phyloP scores from a whole-genome alignment of 257 asterid species.

The Jacaranda mimosifolia region DNA sequence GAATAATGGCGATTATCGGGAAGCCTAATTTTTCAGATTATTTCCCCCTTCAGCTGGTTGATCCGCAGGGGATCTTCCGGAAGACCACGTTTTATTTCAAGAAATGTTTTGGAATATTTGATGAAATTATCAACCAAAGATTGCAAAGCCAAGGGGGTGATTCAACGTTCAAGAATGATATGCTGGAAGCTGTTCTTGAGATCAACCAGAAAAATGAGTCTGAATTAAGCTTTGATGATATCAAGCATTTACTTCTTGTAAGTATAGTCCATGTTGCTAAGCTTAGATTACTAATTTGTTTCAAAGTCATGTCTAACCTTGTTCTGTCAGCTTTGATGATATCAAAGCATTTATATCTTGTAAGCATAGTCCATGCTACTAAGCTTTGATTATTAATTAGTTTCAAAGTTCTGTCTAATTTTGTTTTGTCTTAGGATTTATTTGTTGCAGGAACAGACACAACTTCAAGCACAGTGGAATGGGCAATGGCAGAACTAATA shows the following conservation, averaged over 20 bases:
- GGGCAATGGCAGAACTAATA: no score
- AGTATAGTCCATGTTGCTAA: constrained; percentile 1
- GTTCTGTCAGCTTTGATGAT: no score
- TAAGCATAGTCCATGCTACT: no score
- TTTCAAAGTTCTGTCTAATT: no score
- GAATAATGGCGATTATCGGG: constrained; percentile 48
- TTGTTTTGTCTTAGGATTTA: no score
- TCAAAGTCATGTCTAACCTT: no score
- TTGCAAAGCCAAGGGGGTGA: constrained; percentile 21
- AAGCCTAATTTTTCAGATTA: constrained; percentile 52
- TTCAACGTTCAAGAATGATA: constrained; percentile 11
- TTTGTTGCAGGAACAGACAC: no score
- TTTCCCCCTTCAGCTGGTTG: constrained; percentile 49
- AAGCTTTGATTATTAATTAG: no score
- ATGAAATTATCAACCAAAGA: constrained; percentile 40
- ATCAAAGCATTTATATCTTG: no score
- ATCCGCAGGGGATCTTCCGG: constrained; percentile 54
- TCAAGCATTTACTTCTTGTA: constrained; percentile 30
- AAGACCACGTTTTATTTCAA: constrained; percentile 36
- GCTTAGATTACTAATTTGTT: neutral
- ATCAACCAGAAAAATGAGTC: constrained; percentile 25
- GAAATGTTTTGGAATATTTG: constrained; percentile 40
- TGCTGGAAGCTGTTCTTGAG: constrained; percentile 37
- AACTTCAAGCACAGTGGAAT: no score
- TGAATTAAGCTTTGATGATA: constrained; percentile 26